A percentile compares a stretch with the other conserved stretches of the same genome.
Evolutionary conservation across 2,329 filamentous ascomycete genomes (phyloP).

Genomic region (Penicillium decumbens): DNA sequence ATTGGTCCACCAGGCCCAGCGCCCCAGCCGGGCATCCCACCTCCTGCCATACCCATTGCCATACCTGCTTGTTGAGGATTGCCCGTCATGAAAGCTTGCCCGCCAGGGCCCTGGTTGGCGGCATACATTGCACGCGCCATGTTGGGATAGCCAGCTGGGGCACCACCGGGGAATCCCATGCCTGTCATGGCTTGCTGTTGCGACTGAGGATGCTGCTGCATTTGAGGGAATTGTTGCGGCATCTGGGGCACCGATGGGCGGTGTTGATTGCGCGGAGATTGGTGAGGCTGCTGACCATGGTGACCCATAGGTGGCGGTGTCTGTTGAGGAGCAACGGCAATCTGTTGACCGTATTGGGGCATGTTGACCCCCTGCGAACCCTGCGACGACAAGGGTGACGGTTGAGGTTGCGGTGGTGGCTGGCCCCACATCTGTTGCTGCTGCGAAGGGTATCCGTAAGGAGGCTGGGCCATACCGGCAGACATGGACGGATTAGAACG

Average conservation of each 20-base stretch:
- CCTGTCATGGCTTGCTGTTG: conserved; percentile 35
- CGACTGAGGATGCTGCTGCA: conserved; percentile 33
- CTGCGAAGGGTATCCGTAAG: conserved; percentile 56
- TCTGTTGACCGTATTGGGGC: conserved; percentile 40
- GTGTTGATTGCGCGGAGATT: conserved; percentile 42
- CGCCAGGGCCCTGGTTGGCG: conserved; percentile 31
- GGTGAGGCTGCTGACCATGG: conserved; percentile 34
- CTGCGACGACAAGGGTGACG: conserved; percentile 48
- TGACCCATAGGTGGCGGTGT: conserved; percentile 37
- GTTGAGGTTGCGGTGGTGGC: conserved; percentile 59
- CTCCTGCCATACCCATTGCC: conserved; percentile 35
- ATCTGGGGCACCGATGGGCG: conserved; percentile 37
- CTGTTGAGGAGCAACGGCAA: conserved; percentile 37
- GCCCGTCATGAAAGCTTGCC: conserved; percentile 33
- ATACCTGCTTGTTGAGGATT: conserved; percentile 36
- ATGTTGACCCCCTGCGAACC: conserved; percentile 39
- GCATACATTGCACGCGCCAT: conserved; percentile 39
- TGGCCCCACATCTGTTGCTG: conserved; percentile 65
- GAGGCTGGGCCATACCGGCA: conserved; percentile 45
- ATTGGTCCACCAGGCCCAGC: conserved; percentile 32
- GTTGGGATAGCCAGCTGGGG: conserved; percentile 30
- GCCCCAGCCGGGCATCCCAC: conserved; percentile 38
- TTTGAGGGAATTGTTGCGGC: conserved; percentile 33
- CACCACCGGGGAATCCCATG: conserved; percentile 36
- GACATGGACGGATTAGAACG: conserved; percentile 58